Base-by-base conservation (phyloP, 371 early-diverging fungal genomes). In the Apophysomyces sp. region DNA sequence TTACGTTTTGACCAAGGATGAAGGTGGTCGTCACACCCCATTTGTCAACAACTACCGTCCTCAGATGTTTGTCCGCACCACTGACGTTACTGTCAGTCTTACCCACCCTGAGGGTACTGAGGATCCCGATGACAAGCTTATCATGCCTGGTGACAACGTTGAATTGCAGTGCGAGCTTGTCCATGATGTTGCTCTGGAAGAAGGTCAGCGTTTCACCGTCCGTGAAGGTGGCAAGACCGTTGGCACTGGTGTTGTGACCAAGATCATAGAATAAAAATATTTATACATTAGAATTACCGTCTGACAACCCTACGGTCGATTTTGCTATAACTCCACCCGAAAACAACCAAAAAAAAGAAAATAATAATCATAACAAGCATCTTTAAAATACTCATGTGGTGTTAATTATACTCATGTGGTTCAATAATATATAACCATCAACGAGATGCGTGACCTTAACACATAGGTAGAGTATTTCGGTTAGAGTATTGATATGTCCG, bases 191-290 rank as follows among this genome's bases (percentile, higher is more conserved):
- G 94, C 98, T 55, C 79, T 98, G 66, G 96, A 98, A 71, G 88
- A 88, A 71, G 97, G 97, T 63, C 85, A 92, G 74, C 88, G 97
- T 63, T 98, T 98, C 86, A 97, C 98, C 61, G 89, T 98, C 61
- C 94, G 99, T 71, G 99, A 98, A 82, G 98, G 98, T 76, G 97
- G 98, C 55, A 94, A 91, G 76, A 98, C 99, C 27, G 96, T 98
- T 37, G 99, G 96, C 59, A 97, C 98, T 32, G 98, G 97, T 78
- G 86, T 78, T 28, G 72, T 80, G 40, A 77, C 77, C 67, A 67
- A 69, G 65, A 62, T 80, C 39, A 37, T 74, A 8, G 80, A 74
- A 39, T 80, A 76, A 72, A 62, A 26, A 37, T 27, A 34, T n/a
- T 44, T 2, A 44, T 44, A 8, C 21, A 44, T 21, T 44, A 44